These are phyloP conservation scores for Beauveria sp. DNA, from an alignment of 2,329 filamentous ascomycete species.

Conservation along the genomic window DNA sequence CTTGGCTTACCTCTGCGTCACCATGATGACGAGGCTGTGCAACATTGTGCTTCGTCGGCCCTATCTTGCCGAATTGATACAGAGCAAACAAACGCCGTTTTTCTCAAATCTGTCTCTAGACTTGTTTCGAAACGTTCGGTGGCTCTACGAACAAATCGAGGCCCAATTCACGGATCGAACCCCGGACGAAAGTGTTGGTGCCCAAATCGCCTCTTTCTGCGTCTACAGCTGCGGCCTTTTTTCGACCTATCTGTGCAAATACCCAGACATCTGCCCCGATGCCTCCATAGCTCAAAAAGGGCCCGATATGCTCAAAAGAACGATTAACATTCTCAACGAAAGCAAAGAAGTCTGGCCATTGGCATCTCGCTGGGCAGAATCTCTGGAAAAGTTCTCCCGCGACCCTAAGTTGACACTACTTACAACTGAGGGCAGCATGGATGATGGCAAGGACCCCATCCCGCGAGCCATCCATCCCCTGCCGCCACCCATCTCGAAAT, in stretches of 20 bases:
- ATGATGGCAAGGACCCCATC: slow-evolving; percentile 34
- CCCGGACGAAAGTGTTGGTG: slow-evolving; percentile 41
- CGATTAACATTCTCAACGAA: slow-evolving; percentile 37
- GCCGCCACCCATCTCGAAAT: slow-evolving; percentile 5
- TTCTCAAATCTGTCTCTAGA: slow-evolving; percentile 38
- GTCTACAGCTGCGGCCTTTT: slow-evolving; percentile 47
- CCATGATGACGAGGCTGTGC: slow-evolving; percentile 47
- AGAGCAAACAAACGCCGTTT: slow-evolving; percentile 31
- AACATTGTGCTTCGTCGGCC: slow-evolving; percentile 49
- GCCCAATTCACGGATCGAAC: slow-evolving; percentile 40
- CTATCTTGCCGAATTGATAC: slow-evolving; percentile 43
- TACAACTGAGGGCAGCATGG: slow-evolving; percentile 40
- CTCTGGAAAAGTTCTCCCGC: slow-evolving; percentile 38
- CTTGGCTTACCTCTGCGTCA: slow-evolving; percentile 46
- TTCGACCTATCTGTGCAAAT: slow-evolving; percentile 44
- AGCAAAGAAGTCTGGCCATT: slow-evolving; percentile 45
- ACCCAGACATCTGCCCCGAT: slow-evolving; percentile 39
- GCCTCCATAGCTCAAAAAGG: slow-evolving; percentile 31
- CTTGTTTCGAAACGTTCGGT: slow-evolving; percentile 41
- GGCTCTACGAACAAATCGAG: slow-evolving; percentile 42
- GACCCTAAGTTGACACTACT: slow-evolving; percentile 33
- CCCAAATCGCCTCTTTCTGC: slow-evolving; percentile 48
- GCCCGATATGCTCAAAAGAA: slow-evolving; percentile 38
- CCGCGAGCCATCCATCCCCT: slow-evolving; percentile 17
- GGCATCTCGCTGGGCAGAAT: slow-evolving; percentile 44